Evolutionary conservation across 2,329 filamentous ascomycete species (phyloP).

Genomic region (Calonectria henricotiae): DNA sequence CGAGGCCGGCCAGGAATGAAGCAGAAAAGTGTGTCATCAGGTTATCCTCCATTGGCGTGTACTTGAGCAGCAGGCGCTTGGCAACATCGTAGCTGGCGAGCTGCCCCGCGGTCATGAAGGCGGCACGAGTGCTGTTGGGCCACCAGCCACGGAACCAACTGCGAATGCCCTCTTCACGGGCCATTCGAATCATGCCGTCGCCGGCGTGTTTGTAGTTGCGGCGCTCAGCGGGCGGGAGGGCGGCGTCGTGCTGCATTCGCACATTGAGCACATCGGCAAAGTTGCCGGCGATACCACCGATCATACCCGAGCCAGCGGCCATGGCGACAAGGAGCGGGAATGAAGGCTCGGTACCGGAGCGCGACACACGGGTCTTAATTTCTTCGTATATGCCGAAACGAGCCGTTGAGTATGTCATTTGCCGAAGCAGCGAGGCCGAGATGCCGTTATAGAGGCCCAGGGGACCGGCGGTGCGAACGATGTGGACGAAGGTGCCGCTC

Average conservation of each 20-base stretch:
- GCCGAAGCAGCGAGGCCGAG: conserved; percentile 92
- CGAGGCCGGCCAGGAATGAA: conserved; percentile 84
- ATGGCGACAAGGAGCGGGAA: conserved; percentile 87
- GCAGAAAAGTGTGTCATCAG: conserved; percentile 86
- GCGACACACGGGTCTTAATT: conserved; percentile 77
- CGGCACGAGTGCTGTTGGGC: conserved; percentile 85
- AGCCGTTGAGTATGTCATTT: conserved; percentile 96
- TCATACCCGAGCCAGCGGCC: conserved; percentile 86
- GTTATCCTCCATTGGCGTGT: conserved; percentile 79
- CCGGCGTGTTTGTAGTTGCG: conserved; percentile 93
- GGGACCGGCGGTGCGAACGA: conserved; percentile 83
- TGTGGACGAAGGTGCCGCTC: conserved; percentile 87
- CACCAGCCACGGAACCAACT: conserved; percentile 89
- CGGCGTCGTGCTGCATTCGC: conserved; percentile 95
- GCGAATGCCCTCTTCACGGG: conserved; percentile 83
- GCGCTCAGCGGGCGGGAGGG: conserved; percentile 80
- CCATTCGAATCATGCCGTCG: conserved; percentile 89
- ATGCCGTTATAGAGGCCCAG: conserved; percentile 91
- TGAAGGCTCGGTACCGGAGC: conserved; percentile 71
- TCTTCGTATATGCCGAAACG: conserved; percentile 98
- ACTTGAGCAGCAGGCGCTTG: conserved; percentile 78
- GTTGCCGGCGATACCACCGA: conserved; percentile 93
- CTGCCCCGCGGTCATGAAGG: conserved; percentile 91
- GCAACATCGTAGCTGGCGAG: conserved; percentile 89
- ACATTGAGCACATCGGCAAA: conserved; percentile 97